Base-by-base conservation (phyloP, 129 eudicot genomes). In the Calendula officinalis region DNA sequence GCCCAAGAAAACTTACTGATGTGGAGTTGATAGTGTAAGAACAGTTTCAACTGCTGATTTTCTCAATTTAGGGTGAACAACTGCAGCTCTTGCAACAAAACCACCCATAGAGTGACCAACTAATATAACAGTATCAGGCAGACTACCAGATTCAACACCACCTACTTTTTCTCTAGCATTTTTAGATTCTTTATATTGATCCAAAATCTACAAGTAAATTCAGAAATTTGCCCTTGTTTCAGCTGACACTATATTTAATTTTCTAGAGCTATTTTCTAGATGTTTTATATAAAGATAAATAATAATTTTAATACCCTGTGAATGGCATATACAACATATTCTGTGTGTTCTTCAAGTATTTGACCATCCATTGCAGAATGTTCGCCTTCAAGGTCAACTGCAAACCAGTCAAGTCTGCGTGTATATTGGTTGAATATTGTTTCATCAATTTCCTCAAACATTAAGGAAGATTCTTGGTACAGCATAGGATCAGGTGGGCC, bases 51-150 rank as follows among this genome's bases (percentile, higher is more conserved):
- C 92, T 9, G 94, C 71, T 44, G 90, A 83, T 66, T 82, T 88
- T 62, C 97, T 84, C 76, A 94, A 69, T 71, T 82, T 78, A 55
- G 99, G 95, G 76, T 89, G 90, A 49, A 94, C 86, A 50, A 82
- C 70, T 51, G 97, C 95, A 60, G 99, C 99, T 79, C 99, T 88
- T 32, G 97, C 97, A 83, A 94, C 97, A 86, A 94, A 94, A 49
- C 99, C 99, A 75, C 99, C 99, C 95, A 94, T 89, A 14, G 97
- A 94, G 70, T 94, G 99, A 70, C 99, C 99, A 68, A 94, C 97
- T 71, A 89, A 67, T 61, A 94, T 80, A 45, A 94, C 99, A 71
- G 83, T 86, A 66, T 34, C 78, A 2, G 97, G 95, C 44, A 80
- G 68, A 62, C 67, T 76, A 34, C 85, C 78, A 72, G 83, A 79